These are phyloP conservation scores for Brettanomyces anomalus DNA, from an alignment of 805 yeast genomes.

Conservation along the genomic window DNA sequence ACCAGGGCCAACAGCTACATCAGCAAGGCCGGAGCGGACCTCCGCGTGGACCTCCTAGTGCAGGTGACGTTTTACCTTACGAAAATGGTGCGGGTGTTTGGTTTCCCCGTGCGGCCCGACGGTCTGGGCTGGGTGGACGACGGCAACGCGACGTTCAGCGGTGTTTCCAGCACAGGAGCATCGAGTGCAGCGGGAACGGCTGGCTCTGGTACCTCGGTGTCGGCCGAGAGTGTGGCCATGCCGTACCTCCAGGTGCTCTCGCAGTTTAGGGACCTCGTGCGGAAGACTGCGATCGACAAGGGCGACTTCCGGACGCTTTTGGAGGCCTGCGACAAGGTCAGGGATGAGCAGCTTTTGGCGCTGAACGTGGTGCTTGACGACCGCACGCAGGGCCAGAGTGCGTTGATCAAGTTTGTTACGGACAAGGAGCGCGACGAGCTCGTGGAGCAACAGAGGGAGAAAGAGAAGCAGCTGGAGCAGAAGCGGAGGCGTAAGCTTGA, in stretches of 20 bases:
- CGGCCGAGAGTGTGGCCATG: conserved; percentile 57
- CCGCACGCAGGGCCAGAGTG: conserved; percentile 66
- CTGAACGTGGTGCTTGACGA: conserved; percentile 86
- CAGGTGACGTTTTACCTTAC: conserved; percentile 64
- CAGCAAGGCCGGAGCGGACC: conserved; percentile 37
- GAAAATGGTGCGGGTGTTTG: conserved; percentile 60
- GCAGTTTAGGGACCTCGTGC: conserved; percentile 72
- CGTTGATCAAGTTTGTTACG: conserved; percentile 74
- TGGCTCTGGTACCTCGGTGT: conserved; percentile 9
- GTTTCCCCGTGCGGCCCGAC: conserved; percentile 65
- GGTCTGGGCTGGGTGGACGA: conserved; percentile 71
- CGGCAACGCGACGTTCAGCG: conserved; percentile 1
- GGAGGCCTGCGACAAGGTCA: conserved; percentile 61
- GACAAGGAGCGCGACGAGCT: conserved; percentile 61
- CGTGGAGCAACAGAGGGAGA: conserved; percentile 49
- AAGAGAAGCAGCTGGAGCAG: conserved; percentile 35
- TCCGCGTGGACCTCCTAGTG: conserved; percentile 57
- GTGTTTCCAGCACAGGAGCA: neutral
- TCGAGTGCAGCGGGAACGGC: conserved; percentile 5
- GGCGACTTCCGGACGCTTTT: conserved; percentile 47
- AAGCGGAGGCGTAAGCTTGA: conserved; percentile 40
- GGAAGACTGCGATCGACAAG: conserved; percentile 60
- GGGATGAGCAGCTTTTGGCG: conserved; percentile 62
- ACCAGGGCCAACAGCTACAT: conserved; percentile 68
- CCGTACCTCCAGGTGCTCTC: conserved; percentile 79